Evolutionary conservation across 2,329 filamentous ascomycete species (phyloP).

Genomic region (Colletotrichum musicola): DNA sequence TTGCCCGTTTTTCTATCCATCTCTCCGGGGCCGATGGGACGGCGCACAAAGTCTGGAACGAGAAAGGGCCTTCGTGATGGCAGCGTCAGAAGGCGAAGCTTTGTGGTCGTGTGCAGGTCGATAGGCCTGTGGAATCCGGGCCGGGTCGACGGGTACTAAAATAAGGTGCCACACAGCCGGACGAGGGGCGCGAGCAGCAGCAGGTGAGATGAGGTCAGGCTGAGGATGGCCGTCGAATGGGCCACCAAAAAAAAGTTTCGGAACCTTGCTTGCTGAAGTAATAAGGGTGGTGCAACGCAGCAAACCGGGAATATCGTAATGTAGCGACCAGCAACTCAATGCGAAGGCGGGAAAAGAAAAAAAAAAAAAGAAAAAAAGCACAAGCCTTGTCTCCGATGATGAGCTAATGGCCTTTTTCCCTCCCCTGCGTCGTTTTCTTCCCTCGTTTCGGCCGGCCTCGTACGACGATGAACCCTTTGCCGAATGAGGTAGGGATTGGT

Average conservation of each 20-base stretch:
- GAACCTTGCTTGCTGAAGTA: conserved; percentile 38
- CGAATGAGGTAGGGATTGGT: conserved; percentile 21
- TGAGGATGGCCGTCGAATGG: conserved; percentile 10
- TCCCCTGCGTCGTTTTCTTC: not conserved
- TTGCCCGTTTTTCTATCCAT: conserved; percentile 63
- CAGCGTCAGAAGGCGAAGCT: conserved; percentile 34
- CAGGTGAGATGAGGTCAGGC: conserved; percentile 23
- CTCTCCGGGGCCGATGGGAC: conserved; percentile 36
- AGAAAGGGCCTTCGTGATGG: conserved; percentile 27
- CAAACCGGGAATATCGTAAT: not conserved
- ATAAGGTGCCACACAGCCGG: conserved; percentile 38
- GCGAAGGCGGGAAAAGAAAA: not conserved
- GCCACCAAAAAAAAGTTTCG: conserved; percentile 31
- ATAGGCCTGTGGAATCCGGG: conserved; percentile 31
- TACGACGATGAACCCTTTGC: conserved; percentile 16
- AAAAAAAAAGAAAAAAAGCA: not conserved
- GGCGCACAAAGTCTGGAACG: conserved; percentile 23
- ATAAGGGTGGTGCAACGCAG: conserved; percentile 22
- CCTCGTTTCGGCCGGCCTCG: conserved; percentile 5
- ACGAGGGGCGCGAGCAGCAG: conserved; percentile 23
- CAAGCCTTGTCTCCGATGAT: conserved; percentile 21
- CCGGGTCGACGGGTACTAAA: conserved; percentile 39
- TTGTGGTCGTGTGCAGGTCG: conserved; percentile 33
- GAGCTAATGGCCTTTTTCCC: conserved; percentile 10
- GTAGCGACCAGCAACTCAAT: conserved; percentile 13